phyloP scores from a whole-genome alignment of 768 basidiomycete genomes.

The Arthromyces matolae region DNA sequence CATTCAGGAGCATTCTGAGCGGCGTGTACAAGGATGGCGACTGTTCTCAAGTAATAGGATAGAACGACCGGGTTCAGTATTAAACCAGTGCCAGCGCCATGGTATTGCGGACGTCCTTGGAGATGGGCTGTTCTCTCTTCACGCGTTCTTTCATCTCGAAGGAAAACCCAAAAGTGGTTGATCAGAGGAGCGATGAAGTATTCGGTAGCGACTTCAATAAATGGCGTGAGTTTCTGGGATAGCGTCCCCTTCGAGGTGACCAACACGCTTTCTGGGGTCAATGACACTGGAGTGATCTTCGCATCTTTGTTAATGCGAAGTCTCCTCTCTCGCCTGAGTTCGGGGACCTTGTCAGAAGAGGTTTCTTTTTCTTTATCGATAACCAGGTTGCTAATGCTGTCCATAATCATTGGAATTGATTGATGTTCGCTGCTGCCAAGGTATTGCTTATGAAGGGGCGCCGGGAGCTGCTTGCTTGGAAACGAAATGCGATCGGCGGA shows the following conservation, averaged over 20 bases:
- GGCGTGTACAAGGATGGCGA: conserved; percentile 80
- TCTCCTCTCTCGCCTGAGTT: conserved; percentile 68
- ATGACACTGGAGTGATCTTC: conserved; percentile 42
- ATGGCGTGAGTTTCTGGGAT: conserved; percentile 32
- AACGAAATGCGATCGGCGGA: conserved; percentile 46
- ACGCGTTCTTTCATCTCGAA: conserved; percentile 77
- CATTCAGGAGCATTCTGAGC: conserved; percentile 78
- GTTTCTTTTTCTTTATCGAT: conserved; percentile 58
- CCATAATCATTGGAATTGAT: conserved; percentile 55
- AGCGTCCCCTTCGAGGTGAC: conserved; percentile 2
- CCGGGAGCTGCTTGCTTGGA: conserved; percentile 79
- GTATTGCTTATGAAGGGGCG: conserved; percentile 67
- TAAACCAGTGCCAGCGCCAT: conserved; percentile 76
- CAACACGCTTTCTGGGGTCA: conserved; percentile 1
- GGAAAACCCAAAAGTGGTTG: conserved; percentile 93
- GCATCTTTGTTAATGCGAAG: conserved; percentile 56
- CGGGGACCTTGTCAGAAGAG: conserved; percentile 53
- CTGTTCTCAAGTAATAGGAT: conserved; percentile 68
- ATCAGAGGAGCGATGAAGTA: conserved; percentile 87
- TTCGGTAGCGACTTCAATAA: conserved; percentile 77
- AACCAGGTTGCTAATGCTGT: conserved; percentile 57
- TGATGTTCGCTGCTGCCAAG: conserved; percentile 38
- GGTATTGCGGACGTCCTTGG: conserved; percentile 54
- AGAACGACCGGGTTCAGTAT: conserved; percentile 78
- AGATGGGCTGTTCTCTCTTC: conserved; percentile 64